Evolutionary conservation across 2,329 filamentous ascomycete species (phyloP), one percentile per base, ranked within the genome.

Genomic region (Pestalotiopsis sp.): DNA sequence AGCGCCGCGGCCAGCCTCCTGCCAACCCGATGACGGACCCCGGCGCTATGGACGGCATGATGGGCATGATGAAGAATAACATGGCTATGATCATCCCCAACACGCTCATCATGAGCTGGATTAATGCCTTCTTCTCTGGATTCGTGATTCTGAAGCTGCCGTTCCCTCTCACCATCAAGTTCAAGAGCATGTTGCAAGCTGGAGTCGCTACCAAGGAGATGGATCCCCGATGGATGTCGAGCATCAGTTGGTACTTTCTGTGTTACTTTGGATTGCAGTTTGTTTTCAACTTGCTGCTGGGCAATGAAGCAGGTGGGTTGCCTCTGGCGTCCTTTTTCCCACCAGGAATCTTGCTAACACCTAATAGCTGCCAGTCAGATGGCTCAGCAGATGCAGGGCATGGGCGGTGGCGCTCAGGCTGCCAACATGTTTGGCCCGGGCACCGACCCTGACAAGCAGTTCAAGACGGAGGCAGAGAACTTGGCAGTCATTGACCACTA

Each of bases 21-120:
- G 89, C 93, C 48, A 99, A 98, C 81, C 96, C 96, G 3, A 94
- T 99, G 89, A 93, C 92, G 11, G 96, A 99, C 79, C 97, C 97
- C 24, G 92, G 92, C 61, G 94, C 93, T 68, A 99, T 99, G 96
- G 97, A 99, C 78, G 95, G 94, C 73, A 99, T 99, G 96, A 99
- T 99, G 96, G 95, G 96, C 73, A 97, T 97, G 94, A 97, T 99
- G 93, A 99, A 99, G 88, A 94, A 94, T 68, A 97, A 99, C 78
- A 97, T 99, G 92, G 95, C 96, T 71, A 99, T 98, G 96, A 98
- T 99, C 84, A 94, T 99, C 68, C 96, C 96, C 62, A 97, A 99
- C 81, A 98, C 94, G 5, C 82, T 99, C 78, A 99, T 99, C 73
- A 99, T 99, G 96, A 96, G 95, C 72, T 99, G 96, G 96, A 98